Base-by-base conservation (phyloP, 169 alveolate species). In the Gregarina niphandrodes region DNA sequence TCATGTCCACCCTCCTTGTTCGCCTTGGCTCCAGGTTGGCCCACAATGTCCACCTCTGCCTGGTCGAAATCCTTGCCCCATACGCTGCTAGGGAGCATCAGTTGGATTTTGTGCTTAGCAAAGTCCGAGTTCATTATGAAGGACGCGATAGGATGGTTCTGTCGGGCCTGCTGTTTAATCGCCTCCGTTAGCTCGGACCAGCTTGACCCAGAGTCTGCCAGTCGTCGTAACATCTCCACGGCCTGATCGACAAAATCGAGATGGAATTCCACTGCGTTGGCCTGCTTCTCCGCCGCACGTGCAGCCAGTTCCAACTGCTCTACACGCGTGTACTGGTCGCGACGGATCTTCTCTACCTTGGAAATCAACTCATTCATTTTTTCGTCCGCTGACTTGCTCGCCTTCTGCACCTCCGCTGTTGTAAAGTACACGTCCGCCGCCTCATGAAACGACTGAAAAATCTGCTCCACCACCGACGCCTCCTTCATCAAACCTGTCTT, bases 71-170 rank as follows among this genome's bases (percentile, higher is more conserved):
- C n/a, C n/a, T n/a, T n/a, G n/a, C n/a, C n/a, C n/a, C n/a, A n/a
- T n/a, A n/a, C n/a, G n/a, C n/a, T n/a, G n/a, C n/a, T n/a, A n/a
- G n/a, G n/a, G n/a, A n/a, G n/a, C n/a, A n/a, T n/a, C n/a, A n/a
- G n/a, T n/a, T n/a, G n/a, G n/a, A n/a, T n/a, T n/a, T n/a, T n/a
- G n/a, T n/a, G n/a, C n/a, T n/a, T n/a, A n/a, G n/a, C n/a, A n/a
- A n/a, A n/a, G n/a, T n/a, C n/a, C n/a, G n/a, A n/a, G n/a, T n/a
- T n/a, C n/a, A n/a, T n/a, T n/a, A 57, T 43, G 26, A 49, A 57
- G 19, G 44, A 21, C 4, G 60, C 67, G 16, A 57, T 30, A 1
- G 67, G 67, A 28, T 57, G 67, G 6, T 57, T 60, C 37, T 21
- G 17, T 34, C 48, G 36, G 34, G 34, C 52, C 57, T 49, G 57